A percentile compares a stretch with the other conserved stretches of the same genome.
Conservation (phyloP, 1,139 yeast species). For the Geotrichum citri-aurantii region DNA sequence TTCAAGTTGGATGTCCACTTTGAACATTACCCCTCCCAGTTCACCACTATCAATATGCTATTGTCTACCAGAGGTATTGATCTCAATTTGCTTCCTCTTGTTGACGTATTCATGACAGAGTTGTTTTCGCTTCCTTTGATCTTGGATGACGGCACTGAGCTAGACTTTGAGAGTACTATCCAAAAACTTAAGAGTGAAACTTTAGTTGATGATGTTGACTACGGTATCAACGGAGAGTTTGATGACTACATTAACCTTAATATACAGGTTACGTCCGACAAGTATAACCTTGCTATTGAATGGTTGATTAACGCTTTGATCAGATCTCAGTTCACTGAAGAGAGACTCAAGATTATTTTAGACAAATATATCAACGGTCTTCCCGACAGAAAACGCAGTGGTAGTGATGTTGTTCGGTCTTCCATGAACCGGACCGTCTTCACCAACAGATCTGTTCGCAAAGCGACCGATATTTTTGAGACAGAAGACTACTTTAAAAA, state of each 20-base stretch:
- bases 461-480: constrained; percentile 58
- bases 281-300: constrained; percentile 62
- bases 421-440: constrained; percentile 50
- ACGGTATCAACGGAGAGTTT: constrained; percentile 51
- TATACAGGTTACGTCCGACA: constrained; percentile 55
- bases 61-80: constrained; percentile 61
- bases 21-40: constrained; percentile 75
- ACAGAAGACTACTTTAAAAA: constrained; percentile 56
- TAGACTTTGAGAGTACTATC: constrained; percentile 71
- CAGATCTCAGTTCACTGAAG: constrained; percentile 63
- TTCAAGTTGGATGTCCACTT: constrained; percentile 71
- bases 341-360: constrained; percentile 61
- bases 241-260: constrained; percentile 52
- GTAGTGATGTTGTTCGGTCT: constrained; percentile 64
- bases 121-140: constrained; percentile 69
- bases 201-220: constrained; percentile 49
- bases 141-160: constrained; percentile 52
- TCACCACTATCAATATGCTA: constrained; percentile 63
- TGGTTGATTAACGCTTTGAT: constrained; percentile 70
- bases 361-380: constrained; percentile 71
- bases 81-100: constrained; percentile 54
- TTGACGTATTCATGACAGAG: constrained; percentile 55
- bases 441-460: constrained; percentile 55
- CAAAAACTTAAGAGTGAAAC: constrained; percentile 69
- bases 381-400: constrained; percentile 78